Percentiles rank a stretch among this genome's conserved stretches.
These are phyloP conservation scores for Ogataea nitratoaversa DNA, from an alignment of 805 yeast genomes.

Conservation along the genomic window DNA sequence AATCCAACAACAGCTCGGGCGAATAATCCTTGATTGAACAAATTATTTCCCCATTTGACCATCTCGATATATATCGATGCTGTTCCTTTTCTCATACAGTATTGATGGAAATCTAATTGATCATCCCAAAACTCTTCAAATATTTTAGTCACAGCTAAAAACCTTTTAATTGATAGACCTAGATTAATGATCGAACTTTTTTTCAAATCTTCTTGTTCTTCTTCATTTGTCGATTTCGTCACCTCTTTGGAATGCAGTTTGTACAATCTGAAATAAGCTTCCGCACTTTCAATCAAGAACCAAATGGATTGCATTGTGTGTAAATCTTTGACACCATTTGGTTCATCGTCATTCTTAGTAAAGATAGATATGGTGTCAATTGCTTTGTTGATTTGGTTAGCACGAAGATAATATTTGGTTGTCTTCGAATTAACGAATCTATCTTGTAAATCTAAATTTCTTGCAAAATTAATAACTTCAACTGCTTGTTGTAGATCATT, in stretches of 20 bases:
- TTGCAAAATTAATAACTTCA: constrained; percentile 61
- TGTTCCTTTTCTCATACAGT: constrained; percentile 87
- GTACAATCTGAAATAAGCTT: constrained; percentile 66
- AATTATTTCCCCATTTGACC: constrained; percentile 75
- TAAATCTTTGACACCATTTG: constrained; percentile 82
- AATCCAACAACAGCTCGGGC: constrained; percentile 69
- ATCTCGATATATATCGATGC: constrained; percentile 76
- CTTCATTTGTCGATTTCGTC: constrained; percentile 20
- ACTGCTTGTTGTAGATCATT: constrained; percentile 65
- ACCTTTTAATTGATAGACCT: constrained; percentile 82
- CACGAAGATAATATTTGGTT: constrained; percentile 76
- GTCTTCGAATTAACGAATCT: constrained; percentile 87
- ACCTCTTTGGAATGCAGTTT: constrained; percentile 23
- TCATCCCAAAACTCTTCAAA: constrained; percentile 73
- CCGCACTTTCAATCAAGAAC: constrained; percentile 83
- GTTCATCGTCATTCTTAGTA: constrained; percentile 76
- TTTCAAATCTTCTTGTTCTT: constrained; percentile 26
- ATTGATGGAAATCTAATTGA: constrained; percentile 92
- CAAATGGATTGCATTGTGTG: constrained; percentile 89
- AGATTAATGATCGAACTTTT: constrained; percentile 29
- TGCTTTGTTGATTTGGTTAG: constrained; percentile 70
- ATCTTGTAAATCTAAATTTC: constrained; percentile 80
- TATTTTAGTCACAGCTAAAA: constrained; percentile 57
- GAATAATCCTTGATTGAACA: constrained; percentile 68
- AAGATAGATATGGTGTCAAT: constrained; percentile 70